phyloP scores from a whole-genome alignment of 116 monocot genomes.

The Papilionanthe hybrid region DNA sequence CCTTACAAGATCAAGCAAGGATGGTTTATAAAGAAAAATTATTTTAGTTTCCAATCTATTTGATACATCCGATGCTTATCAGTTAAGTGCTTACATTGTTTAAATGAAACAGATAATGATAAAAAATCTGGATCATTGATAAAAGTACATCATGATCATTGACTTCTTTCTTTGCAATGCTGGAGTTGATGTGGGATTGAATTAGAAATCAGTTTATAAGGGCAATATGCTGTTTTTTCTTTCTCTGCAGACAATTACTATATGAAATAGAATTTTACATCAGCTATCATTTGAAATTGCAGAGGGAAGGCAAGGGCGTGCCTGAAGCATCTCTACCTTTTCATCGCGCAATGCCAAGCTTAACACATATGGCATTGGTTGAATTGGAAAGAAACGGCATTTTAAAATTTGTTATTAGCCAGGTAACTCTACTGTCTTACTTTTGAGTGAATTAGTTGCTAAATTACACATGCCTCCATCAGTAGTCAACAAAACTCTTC shows the following conservation, averaged over 20 bases:
- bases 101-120: too few relatives aligned
- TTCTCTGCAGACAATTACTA: background rate
- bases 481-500: background rate
- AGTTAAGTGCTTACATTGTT: too few relatives aligned
- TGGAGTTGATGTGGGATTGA: background rate
- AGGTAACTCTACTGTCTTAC: slow-evolving; percentile 37
- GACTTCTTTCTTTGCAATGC: background rate
- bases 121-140: too few relatives aligned
- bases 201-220: background rate
- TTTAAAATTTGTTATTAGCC: slow-evolving; percentile 94
- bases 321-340: slow-evolving; percentile 96
- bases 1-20: too few relatives aligned
- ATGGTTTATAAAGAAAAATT: too few relatives aligned
- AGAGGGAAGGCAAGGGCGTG: slow-evolving; percentile 74
- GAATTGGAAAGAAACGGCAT: slow-evolving; percentile 88
- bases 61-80: too few relatives aligned
- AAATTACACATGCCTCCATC: background rate
- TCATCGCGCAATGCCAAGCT: slow-evolving; percentile 84
- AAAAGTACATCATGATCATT: too few relatives aligned
- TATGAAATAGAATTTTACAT: slow-evolving; percentile 1
- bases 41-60: too few relatives aligned
- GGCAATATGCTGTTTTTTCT: background rate
- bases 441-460: background rate
- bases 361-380: slow-evolving; percentile 98
- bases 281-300: slow-evolving; percentile 11